A percentile compares a stretch with the other conserved stretches of the same genome.
phyloP scores from a whole-genome alignment of 805 yeast genomes.

The Ogataea polymorpha region DNA sequence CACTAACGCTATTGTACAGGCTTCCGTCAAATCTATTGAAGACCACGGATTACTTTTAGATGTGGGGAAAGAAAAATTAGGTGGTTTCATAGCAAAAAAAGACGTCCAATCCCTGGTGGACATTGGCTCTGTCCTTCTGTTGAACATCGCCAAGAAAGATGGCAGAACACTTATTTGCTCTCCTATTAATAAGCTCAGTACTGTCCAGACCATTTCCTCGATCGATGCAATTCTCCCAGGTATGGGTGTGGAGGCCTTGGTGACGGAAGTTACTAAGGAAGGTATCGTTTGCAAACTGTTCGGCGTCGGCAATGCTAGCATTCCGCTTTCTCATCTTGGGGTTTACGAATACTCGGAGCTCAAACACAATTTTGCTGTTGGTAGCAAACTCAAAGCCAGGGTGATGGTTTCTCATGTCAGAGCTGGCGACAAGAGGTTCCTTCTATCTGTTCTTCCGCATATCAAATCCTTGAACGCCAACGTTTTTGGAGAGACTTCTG shows the following conservation, averaged over 20 bases:
- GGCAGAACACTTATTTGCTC: slow-evolving; percentile 60
- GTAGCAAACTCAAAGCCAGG: slow-evolving; percentile 67
- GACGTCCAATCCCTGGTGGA: slow-evolving; percentile 48
- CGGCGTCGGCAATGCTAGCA: slow-evolving; percentile 71
- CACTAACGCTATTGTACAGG: slow-evolving; percentile 67
- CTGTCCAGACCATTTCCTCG: slow-evolving; percentile 58
- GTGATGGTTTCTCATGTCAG: slow-evolving; percentile 53
- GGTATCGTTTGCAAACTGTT: slow-evolving; percentile 74
- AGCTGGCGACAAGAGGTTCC: slow-evolving; percentile 53
- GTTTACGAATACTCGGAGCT: slow-evolving; percentile 42
- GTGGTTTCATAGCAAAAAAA: slow-evolving; percentile 75
- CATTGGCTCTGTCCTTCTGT: slow-evolving; percentile 69
- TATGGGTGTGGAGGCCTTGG: slow-evolving; percentile 66
- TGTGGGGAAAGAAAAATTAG: slow-evolving; percentile 52
- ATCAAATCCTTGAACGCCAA: slow-evolving; percentile 36
- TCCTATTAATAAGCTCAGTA: slow-evolving; percentile 44
- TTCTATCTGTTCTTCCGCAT: slow-evolving; percentile 62
- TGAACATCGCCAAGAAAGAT: slow-evolving; percentile 50
- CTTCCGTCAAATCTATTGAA: slow-evolving; percentile 73
- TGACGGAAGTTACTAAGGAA: slow-evolving; percentile 51
- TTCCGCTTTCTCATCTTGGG: slow-evolving; percentile 64
- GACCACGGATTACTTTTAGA: slow-evolving; percentile 87
- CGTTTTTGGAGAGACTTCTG: slow-evolving; percentile 31
- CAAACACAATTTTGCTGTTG: slow-evolving; percentile 63
- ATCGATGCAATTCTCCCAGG: slow-evolving; percentile 87